phyloP scores from a whole-genome alignment of 2,329 filamentous ascomycete species.

The Aspergillus sergii region DNA sequence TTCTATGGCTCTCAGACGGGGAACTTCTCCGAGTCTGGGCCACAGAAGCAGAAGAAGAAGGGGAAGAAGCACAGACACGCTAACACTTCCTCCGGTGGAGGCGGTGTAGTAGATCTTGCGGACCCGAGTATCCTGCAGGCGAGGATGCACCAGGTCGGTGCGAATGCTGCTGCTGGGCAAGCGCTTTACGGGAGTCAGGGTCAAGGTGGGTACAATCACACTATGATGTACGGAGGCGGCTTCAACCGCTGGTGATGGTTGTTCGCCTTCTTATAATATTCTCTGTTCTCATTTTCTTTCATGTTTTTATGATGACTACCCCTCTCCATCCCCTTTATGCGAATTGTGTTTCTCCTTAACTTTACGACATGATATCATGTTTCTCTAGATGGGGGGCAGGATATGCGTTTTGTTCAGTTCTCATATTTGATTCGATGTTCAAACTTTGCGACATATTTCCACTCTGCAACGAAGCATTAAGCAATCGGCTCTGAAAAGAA shows the following conservation, averaged over 20 bases:
- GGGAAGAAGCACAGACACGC: conserved; percentile 99
- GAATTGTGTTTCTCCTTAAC: conserved; percentile 24
- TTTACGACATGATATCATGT: conserved; percentile 39
- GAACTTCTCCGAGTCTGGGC: conserved; percentile 84
- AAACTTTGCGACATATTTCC: conserved; percentile 26
- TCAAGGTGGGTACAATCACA: conserved; percentile 86
- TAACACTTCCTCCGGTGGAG: conserved; percentile 99
- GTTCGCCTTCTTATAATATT: conserved; percentile 20
- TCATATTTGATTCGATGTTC: conserved; percentile 27
- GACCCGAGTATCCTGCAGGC: conserved; percentile 99
- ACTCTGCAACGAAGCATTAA: conserved; percentile 37
- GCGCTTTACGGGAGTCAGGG: conserved; percentile 85
- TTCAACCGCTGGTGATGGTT: conserved; percentile 67
- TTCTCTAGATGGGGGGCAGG: conserved; percentile 27
- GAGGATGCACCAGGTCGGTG: conserved; percentile 89
- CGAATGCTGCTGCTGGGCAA: conserved; percentile 73
- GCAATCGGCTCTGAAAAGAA: conserved; percentile 36
- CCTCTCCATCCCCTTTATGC: conserved; percentile 25
- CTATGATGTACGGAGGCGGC: conserved; percentile 76
- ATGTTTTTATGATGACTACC: conserved; percentile 25
- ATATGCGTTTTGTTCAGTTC: conserved; percentile 25
- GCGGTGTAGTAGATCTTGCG: conserved; percentile 99
- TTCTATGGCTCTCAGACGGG: conserved; percentile 86
- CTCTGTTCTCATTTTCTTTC: conserved; percentile 12
- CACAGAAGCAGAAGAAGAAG: conserved; percentile 99